These are phyloP conservation scores for Cenchrus fungigraminus DNA, from an alignment of 176 grass and related monocot species.

Conservation along the genomic window DNA sequence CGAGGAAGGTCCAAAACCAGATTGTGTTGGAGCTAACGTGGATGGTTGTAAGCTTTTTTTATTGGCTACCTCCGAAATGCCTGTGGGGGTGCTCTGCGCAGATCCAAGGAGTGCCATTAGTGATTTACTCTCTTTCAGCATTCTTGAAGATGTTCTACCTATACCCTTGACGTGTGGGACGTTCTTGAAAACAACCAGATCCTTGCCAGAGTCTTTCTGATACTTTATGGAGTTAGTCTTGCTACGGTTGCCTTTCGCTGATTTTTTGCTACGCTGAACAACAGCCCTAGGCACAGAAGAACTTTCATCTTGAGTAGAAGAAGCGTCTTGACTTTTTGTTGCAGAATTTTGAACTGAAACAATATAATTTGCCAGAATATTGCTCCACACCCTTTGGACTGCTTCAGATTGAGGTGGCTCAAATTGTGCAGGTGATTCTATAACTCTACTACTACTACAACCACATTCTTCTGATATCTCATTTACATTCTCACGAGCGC, in stretches of 20 bases:
- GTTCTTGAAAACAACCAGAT: background rate
- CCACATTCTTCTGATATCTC: constrained; percentile 32
- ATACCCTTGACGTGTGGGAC: constrained; percentile 11
- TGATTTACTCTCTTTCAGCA: constrained; percentile 36
- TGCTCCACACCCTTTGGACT: constrained; percentile 32
- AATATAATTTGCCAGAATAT: constrained; percentile 41
- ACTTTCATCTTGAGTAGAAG: constrained; percentile 33
- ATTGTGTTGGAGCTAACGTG: constrained; percentile 8
- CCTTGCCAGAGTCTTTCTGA: constrained; percentile 24
- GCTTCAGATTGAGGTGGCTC: constrained; percentile 18
- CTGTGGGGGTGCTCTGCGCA: constrained; percentile 21
- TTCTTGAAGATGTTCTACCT: constrained; percentile 10
- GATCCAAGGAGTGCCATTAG: constrained; percentile 38
- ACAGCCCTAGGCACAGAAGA: constrained; percentile 14
- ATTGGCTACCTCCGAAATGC: constrained; percentile 23
- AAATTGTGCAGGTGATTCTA: constrained; percentile 17
- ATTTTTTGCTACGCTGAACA: constrained; percentile 18
- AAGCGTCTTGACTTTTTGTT: constrained; percentile 18
- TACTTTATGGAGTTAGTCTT: constrained; percentile 24
- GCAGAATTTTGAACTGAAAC: constrained; percentile 29
- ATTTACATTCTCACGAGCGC: constrained; percentile 19
- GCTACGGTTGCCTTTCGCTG: constrained; percentile 13
- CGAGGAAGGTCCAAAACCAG: background rate
- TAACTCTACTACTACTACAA: background rate
- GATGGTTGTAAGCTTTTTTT: constrained; percentile 28